Base-by-base conservation (phyloP, 345 rosid species). In the Dipteronia sinensis region DNA sequence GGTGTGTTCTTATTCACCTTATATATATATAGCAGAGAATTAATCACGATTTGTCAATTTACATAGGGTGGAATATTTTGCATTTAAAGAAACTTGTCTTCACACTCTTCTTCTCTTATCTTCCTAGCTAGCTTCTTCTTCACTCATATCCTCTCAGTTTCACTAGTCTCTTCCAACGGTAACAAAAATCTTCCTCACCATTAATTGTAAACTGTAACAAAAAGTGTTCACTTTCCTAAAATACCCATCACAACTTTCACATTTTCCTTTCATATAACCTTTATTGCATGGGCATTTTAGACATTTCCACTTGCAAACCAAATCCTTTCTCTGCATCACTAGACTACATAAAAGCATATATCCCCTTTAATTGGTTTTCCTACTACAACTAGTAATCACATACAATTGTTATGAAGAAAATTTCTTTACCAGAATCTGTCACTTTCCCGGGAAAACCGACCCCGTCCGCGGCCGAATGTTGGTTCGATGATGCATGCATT, bases 401-500 rank as follows among this genome's bases (percentile, higher is more conserved):
- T n/a, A 22, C 55, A 56, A 88, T 89, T 34, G 38, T 34, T 34
- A 42, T 42, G 98, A 88, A 85, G 79, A 87, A 84, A 49, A 15
- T 77, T 65, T 69, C 83, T 53, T 38, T 76, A 8, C 79, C 85
- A 46, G 93, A 86, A 47, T 53, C 92, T 15, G n/a, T 65, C 74
- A 56, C 77, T 53, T 76, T 75, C 78, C 65, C 86, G 8, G 86
- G 62, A 16, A 85, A 87, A 78, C 76, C 73, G 27, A 56, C 83
- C n/a, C 87, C 79, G 47, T 66, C 78, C 40, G 44, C 77, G 17
- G 74, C 83, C 7, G 86, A 83, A 3, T 73, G 83, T 75, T 90
- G 88, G 90, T 88, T 92, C 40, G 92, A 93, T 76, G 96, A 95
- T 9, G 88, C 89, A 1, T 89, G 92, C 87, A 86, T 95, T 73